Evolutionary conservation across 2,329 filamentous ascomycete genomes (phyloP).

Genomic region (Colletotrichum horii): DNA sequence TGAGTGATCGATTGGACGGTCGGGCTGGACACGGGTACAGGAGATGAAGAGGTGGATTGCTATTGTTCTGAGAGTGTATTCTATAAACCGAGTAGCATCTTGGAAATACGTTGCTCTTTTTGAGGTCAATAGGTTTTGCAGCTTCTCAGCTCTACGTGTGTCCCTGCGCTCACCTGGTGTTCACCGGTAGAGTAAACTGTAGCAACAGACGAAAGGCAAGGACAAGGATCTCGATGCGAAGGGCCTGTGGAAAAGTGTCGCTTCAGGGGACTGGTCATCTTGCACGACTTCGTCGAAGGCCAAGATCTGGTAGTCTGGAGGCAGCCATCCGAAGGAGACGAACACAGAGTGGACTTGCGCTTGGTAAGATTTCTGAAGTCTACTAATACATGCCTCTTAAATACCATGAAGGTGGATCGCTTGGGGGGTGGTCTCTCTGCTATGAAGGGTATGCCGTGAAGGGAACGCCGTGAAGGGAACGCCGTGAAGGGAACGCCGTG

Average conservation of each 20-base stretch:
- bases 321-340: not conserved
- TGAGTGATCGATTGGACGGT: not conserved
- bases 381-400: not conserved
- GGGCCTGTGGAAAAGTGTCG: not conserved
- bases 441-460: not conserved
- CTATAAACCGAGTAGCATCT: not conserved
- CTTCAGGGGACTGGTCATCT: too few species aligned
- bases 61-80: not conserved
- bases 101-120: not conserved
- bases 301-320: not conserved
- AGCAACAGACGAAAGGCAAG: not conserved
- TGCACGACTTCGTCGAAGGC: not conserved
- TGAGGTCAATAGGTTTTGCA: too few species aligned
- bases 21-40: accelerated
- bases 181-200: not conserved
- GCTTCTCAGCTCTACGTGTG: not conserved
- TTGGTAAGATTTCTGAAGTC: not conserved
- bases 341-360: accelerated
- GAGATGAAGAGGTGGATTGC: not conserved
- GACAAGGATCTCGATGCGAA: not conserved
- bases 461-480: too few species aligned
- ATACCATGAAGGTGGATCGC: not conserved
- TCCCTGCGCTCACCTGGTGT: not conserved
- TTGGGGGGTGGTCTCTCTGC: not conserved
- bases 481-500: too few species aligned